Evolutionary conservation across 2,329 filamentous ascomycete species (phyloP).

Genomic region (Thermomyces lanuginosus): DNA sequence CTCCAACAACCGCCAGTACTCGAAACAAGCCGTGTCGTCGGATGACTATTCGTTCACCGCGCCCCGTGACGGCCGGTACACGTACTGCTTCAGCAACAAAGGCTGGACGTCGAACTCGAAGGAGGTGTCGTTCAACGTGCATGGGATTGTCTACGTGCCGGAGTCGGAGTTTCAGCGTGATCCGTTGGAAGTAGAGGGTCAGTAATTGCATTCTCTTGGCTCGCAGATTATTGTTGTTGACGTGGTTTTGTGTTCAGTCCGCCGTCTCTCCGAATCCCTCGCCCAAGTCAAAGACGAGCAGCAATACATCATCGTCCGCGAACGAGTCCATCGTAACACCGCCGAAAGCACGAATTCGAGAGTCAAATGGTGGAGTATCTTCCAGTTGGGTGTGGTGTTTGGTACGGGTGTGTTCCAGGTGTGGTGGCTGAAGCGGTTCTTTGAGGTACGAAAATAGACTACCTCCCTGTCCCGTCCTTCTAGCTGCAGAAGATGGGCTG

Average conservation of each 20-base stretch:
- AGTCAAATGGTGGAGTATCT: slow-evolving; percentile 99
- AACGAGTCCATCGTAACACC: slow-evolving; percentile 93
- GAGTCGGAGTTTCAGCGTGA: slow-evolving; percentile 72
- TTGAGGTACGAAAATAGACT: slow-evolving; percentile 47
- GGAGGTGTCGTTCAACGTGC: slow-evolving; percentile 98
- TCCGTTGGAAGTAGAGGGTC: slow-evolving; percentile 81
- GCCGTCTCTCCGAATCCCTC: slow-evolving; percentile 67
- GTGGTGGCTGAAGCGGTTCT: slow-evolving; percentile 98
- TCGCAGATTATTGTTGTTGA: slow-evolving; percentile 4
- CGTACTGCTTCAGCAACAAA: slow-evolving; percentile 99
- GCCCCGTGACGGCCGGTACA: slow-evolving; percentile 68
- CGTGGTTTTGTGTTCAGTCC: slow-evolving; percentile 39
- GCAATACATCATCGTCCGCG: slow-evolving; percentile 85
- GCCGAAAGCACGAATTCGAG: slow-evolving; percentile 94
- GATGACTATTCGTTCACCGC: slow-evolving; percentile 90
- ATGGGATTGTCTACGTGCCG: slow-evolving; percentile 92
- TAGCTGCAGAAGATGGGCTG: slow-evolving; percentile 6
- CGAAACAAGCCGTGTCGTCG: slow-evolving; percentile 66
- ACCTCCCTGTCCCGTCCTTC: slow-evolving; percentile 1
- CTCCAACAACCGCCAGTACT: slow-evolving; percentile 54
- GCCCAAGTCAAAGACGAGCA: slow-evolving; percentile 95
- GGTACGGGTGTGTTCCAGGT: slow-evolving; percentile 95
- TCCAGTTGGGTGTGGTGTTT: slow-evolving; percentile 76
- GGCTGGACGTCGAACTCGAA: slow-evolving; percentile 92
- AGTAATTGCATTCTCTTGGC: slow-evolving; percentile 8